phyloP scores from a whole-genome alignment of 2,329 filamentous ascomycete genomes.

The Cryphonectria carpinicola region DNA sequence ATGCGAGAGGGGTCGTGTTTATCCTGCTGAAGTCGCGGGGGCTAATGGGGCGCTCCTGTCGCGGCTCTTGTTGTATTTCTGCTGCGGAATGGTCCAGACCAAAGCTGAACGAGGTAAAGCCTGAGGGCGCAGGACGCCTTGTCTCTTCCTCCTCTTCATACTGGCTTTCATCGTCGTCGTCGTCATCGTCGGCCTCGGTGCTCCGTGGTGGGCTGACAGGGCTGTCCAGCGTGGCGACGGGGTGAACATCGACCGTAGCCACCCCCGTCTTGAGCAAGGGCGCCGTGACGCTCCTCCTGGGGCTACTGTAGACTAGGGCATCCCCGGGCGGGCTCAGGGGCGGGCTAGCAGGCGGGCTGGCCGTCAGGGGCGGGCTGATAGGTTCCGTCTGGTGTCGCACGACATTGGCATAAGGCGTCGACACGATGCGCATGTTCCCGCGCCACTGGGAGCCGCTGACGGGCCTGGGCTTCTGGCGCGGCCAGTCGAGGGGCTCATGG shows the following conservation, averaged over 20 bases:
- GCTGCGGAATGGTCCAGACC: not conserved
- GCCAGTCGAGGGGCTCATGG: conserved; percentile 29
- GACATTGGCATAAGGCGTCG: conserved; percentile 21
- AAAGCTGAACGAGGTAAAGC: conserved; percentile 23
- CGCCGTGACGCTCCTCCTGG: conserved; percentile 23
- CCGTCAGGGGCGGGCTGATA: conserved; percentile 26
- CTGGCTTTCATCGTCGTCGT: not conserved
- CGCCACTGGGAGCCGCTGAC: conserved; percentile 29
- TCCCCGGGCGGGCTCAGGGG: conserved; percentile 21
- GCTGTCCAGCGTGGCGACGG: conserved; percentile 4
- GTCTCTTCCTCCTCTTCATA: conserved; percentile 5
- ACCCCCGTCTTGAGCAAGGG: conserved; percentile 18
- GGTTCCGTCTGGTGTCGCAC: conserved; percentile 24
- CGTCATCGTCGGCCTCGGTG: conserved; percentile 10
- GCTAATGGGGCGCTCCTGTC: conserved; percentile 13
- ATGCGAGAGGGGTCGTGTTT: conserved; percentile 22
- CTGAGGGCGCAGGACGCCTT: conserved; percentile 15
- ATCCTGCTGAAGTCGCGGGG: conserved; percentile 24
- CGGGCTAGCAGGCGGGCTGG: conserved; percentile 24
- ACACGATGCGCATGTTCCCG: conserved; percentile 27
- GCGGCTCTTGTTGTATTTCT: not conserved
- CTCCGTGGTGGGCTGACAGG: conserved; percentile 24
- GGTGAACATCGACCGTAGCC: conserved; percentile 1
- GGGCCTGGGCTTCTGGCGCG: conserved; percentile 26
- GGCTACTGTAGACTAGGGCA: conserved; percentile 7